These are phyloP conservation scores for Xylaria sp. DNA, from an alignment of 2,329 filamentous ascomycete genomes.

Conservation along the genomic window DNA sequence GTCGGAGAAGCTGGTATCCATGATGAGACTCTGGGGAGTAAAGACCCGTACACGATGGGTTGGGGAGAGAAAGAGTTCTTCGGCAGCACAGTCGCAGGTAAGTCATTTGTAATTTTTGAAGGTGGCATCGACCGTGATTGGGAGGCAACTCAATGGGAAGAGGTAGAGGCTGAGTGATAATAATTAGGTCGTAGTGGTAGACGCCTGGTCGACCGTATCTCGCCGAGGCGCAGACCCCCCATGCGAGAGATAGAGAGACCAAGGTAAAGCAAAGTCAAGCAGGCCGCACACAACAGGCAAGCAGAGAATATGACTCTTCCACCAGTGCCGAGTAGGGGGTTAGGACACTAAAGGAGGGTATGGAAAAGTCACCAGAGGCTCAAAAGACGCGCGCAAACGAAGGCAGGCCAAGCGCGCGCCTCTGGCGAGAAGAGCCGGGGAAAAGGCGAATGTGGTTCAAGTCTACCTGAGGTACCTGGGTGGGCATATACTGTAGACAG, in stretches of 20 bases:
- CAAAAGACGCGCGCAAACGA: conserved; percentile 48
- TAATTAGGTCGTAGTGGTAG: conserved; percentile 33
- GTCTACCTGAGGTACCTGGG: conserved; percentile 38
- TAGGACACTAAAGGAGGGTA: conserved; percentile 35
- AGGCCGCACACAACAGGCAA: conserved; percentile 41
- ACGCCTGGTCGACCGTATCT: conserved; percentile 35
- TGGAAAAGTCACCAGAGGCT: conserved; percentile 45
- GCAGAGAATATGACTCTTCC: conserved; percentile 35
- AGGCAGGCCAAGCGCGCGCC: conserved; percentile 53
- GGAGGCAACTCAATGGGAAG: conserved; percentile 39
- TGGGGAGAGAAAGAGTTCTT: conserved; percentile 45
- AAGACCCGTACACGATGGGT: conserved; percentile 42
- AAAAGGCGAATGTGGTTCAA: conserved; percentile 46
- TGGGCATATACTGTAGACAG: neutral
- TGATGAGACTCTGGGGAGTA: conserved; percentile 47
- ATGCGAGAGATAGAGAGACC: conserved; percentile 30
- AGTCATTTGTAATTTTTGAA: conserved; percentile 50
- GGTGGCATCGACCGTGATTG: conserved; percentile 38
- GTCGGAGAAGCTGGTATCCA: conserved; percentile 62
- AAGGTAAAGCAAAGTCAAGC: conserved; percentile 31
- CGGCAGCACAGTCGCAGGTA: conserved; percentile 46
- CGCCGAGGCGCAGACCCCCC: conserved; percentile 38
- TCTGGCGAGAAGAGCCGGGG: conserved; percentile 45
- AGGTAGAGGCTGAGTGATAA: conserved; percentile 43
- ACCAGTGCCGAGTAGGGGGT: conserved; percentile 42